Evolutionary conservation across 2,329 filamentous ascomycete genomes (phyloP).

Genomic region (Aureobasidium sp.): DNA sequence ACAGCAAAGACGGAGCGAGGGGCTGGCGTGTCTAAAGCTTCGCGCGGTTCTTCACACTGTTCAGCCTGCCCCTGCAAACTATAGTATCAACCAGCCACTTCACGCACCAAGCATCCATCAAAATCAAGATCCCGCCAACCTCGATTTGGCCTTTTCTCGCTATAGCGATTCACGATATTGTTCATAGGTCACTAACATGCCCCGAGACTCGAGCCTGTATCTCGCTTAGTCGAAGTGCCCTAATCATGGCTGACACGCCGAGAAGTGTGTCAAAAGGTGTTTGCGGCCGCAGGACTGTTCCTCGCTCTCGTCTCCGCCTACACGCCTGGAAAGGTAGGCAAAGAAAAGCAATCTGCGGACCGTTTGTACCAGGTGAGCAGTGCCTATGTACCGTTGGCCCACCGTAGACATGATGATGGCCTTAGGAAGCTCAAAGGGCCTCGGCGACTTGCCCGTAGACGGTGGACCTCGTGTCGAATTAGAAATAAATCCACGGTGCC

Average conservation of each 20-base stretch:
- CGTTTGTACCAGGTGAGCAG: conserved; percentile 5
- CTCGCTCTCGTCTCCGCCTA: not conserved
- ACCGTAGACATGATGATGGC: not conserved
- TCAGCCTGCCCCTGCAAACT: not conserved
- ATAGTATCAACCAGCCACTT: not conserved
- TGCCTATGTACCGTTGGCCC: not conserved
- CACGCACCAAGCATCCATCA: not conserved
- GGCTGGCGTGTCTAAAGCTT: not conserved
- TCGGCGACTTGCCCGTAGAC: not conserved
- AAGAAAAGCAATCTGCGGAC: not conserved
- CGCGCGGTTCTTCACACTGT: not conserved
- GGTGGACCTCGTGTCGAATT: conserved; percentile 1
- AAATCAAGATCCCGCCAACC: not conserved
- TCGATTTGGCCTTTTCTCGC: not conserved
- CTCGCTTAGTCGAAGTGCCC: not conserved
- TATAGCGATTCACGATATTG: not conserved
- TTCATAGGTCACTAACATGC: not conserved
- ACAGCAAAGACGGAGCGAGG: not conserved
- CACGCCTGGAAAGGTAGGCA: not conserved
- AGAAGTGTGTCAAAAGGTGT: not conserved
- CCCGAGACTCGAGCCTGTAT: not conserved
- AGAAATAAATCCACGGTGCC: conserved; percentile 2
- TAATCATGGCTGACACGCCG: not conserved
- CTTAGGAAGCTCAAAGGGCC: not conserved
- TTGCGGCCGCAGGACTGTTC: not conserved